Base-by-base conservation (phyloP, 768 basidiomycete genomes). In the Podaxis sp. region DNA sequence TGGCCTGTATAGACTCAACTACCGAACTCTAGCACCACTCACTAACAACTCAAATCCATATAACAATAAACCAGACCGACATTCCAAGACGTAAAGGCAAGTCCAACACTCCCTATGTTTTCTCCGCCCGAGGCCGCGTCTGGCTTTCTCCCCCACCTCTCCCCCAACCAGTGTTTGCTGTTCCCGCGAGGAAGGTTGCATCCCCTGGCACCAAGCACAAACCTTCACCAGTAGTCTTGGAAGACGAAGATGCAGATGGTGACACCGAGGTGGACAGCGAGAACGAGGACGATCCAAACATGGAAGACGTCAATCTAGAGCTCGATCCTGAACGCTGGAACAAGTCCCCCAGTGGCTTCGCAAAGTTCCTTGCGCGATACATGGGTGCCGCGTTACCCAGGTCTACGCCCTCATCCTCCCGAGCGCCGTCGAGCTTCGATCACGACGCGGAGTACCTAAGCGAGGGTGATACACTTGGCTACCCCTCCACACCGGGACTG, bases 101-200 rank as follows among this genome's bases (percentile, higher is more conserved):
- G 2, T 83, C 87, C 3, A 89, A 90, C 68, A 77, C 77, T 28
- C 90, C 89, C 0, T 80, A 80, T 63, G 76, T 90, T 10, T 90
- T 91, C 70, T 66, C 67, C 6, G 87, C 86, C 0, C 74, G 75
- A 22, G 85, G 84, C 24, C 73, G 77, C 30, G 76, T 79, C 20
- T 72, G 73, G 51, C 72, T 83, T 12, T 68, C 73, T 7, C 73
- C 73, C 7, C 60, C 67, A 10, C 69, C 70, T 15, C 62, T 71
- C 0, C 72, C 71, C 0, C 65, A 66, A 1, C 70, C 67, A 1
- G 46, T 67, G 11, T 71, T 73, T 64, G 60, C 69, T 3, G 64
- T 64, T 17, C 63, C 66, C 3, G 53, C 61, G 33, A 36, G 46
- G 56, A 60, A 64, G 62, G 54, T 66, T 10, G 52, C 52, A 6